phyloP scores from a whole-genome alignment of 1,139 yeast species.

The Protomyces arabidopsidicola region DNA sequence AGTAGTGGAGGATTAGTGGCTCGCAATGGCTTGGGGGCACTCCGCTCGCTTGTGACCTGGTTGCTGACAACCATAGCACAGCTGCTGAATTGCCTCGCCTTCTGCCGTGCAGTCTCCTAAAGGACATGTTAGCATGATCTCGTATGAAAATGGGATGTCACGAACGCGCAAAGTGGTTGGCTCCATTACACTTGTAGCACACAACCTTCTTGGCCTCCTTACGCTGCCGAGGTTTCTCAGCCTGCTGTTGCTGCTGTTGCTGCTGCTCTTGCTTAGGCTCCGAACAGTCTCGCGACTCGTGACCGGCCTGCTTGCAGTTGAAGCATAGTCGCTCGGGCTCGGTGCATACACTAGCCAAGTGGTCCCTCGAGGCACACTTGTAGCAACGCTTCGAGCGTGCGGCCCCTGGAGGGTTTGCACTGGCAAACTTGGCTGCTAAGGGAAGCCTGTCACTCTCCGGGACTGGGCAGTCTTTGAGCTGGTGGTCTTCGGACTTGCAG shows the following conservation, averaged over 20 bases:
- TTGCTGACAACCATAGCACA: slow-evolving; percentile 76
- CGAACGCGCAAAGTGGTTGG: slow-evolving; percentile 88
- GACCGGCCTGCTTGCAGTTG: slow-evolving; percentile 74
- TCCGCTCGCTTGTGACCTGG: slow-evolving; percentile 66
- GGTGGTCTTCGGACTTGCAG: slow-evolving; percentile 1
- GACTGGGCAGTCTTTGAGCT: neutral
- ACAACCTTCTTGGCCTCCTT: neutral
- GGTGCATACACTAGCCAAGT: slow-evolving; percentile 80
- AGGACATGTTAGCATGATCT: neutral
- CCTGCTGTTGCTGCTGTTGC: slow-evolving; percentile 62
- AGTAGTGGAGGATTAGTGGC: neutral
- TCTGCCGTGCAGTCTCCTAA: neutral
- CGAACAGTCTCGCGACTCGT: slow-evolving; percentile 78
- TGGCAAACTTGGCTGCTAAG: neutral
- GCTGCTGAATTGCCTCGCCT: slow-evolving; percentile 49
- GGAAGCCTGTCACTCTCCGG: neutral
- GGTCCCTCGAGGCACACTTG: slow-evolving; percentile 47
- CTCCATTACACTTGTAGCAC: slow-evolving; percentile 41
- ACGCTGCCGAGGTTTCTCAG: slow-evolving; percentile 51
- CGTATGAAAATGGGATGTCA: slow-evolving; percentile 39
- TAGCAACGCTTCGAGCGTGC: neutral
- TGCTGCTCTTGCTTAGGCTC: slow-evolving; percentile 51
- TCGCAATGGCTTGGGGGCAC: slow-evolving; percentile 51
- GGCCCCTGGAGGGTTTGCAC: neutral
- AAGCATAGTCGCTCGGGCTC: slow-evolving; percentile 82